phyloP scores from a whole-genome alignment of 306 rosid species.

The Begonia fuchsioides region DNA sequence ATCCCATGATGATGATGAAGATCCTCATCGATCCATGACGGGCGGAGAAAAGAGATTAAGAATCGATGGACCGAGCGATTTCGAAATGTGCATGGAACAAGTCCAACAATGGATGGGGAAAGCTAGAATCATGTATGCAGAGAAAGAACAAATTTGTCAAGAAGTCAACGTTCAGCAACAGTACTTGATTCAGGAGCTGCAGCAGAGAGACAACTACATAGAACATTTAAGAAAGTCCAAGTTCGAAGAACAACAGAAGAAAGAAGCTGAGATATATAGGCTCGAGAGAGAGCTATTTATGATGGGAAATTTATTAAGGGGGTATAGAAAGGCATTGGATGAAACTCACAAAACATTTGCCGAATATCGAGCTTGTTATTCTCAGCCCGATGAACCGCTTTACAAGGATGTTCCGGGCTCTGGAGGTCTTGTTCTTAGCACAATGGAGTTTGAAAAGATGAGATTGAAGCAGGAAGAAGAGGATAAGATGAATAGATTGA shows the following conservation, averaged over 20 bases:
- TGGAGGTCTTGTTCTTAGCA: constrained; percentile 81
- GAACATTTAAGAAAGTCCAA: constrained; percentile 43
- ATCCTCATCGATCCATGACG: constrained; percentile 32
- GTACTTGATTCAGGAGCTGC: constrained; percentile 41
- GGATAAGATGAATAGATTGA: constrained; percentile 29
- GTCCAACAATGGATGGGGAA: constrained; percentile 47
- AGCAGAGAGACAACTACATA: constrained; percentile 43
- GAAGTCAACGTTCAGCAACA: constrained; percentile 31
- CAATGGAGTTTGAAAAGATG: constrained; percentile 58
- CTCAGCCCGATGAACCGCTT: constrained; percentile 66
- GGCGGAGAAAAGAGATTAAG: constrained; percentile 55
- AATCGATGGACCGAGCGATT: constrained; percentile 38
- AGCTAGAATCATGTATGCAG: constrained; percentile 41
- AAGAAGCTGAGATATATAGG: constrained; percentile 40
- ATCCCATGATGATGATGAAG: constrained; percentile 36
- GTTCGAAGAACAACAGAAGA: constrained; percentile 60
- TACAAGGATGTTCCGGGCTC: constrained; percentile 81
- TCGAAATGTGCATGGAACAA: constrained; percentile 48
- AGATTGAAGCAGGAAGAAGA: constrained; percentile 72
- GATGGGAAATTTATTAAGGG: constrained; percentile 58
- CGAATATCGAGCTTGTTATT: constrained; percentile 45
- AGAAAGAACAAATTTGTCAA: constrained; percentile 49
- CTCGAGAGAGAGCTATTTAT: constrained; percentile 58
- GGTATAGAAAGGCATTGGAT: constrained; percentile 69
- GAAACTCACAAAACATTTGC: constrained; percentile 48